Percentiles rank a stretch among this genome's conserved stretches.
These are phyloP conservation scores for Pseudoscleropodium purum DNA, from an alignment of 225 moss, liverwort and hornwort genomes.

Conservation along the genomic window DNA sequence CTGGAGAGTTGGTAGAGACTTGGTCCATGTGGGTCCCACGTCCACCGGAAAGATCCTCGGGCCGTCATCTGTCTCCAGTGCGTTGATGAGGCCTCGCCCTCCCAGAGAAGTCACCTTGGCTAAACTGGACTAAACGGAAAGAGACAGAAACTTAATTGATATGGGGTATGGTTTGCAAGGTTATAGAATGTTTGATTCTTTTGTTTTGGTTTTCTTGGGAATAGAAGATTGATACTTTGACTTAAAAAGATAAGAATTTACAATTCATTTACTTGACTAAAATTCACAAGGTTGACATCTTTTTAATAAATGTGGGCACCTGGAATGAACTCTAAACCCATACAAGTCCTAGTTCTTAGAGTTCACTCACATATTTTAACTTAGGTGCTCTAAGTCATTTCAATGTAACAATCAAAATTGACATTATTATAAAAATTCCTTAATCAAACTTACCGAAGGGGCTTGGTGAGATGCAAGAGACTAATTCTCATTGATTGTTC, in stretches of 20 bases:
- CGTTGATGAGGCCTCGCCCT: neutral
- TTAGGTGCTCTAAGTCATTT: neutral
- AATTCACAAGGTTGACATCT: neutral
- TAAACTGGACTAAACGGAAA: neutral
- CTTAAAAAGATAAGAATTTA: no score
- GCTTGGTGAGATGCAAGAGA: neutral
- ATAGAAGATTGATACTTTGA: neutral
- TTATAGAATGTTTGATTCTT: no score
- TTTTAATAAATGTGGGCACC: rapidly evolving
- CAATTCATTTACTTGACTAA: neutral
- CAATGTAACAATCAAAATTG: no score
- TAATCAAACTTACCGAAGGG: no score
- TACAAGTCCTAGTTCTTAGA: neutral
- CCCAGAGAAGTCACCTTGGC: no score
- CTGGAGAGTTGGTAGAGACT: neutral
- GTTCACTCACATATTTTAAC: neutral
- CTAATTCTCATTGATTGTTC: neutral
- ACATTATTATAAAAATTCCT: no score
- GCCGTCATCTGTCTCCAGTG: no score
- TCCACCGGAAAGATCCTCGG: neutral
- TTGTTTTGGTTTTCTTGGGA: neutral
- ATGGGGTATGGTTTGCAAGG: no score
- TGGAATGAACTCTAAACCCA: neutral
- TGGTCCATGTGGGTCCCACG: neutral
- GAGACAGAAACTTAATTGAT: neutral